Base-by-base conservation (phyloP, 2,329 filamentous ascomycete species). In the Hymenotorrendiella dingleyae region DNA sequence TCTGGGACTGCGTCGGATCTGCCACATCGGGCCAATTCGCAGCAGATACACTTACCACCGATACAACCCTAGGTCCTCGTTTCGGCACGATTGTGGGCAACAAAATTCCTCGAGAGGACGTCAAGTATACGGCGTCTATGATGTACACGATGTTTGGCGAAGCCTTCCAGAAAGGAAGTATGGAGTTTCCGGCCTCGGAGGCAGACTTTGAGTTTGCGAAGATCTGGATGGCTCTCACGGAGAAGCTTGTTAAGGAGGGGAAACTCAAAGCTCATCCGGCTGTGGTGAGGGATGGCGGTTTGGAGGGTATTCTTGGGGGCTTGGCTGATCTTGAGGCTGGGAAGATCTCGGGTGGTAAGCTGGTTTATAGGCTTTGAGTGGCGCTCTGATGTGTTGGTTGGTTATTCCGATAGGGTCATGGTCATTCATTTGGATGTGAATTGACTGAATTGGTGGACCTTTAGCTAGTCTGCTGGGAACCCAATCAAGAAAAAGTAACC, bases 1-100 rank as follows among this genome's bases (percentile, higher is more conserved):
- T 59, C 5, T 66, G 71, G 34, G 71, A 76, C 54, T 69, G 64
- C 43, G 69, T 73, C 41, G 54, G 60, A 20, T 6, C 34, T 16
- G 20, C 24, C 8, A 21, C 26, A 22, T 36, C 37, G n/a, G 35
- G 33, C 2, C 40, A 36, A 23, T 35, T 51, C 34, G 50, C 43
- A 14, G 43, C 22, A 1, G 39, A 47, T 2, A 46, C 46, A 2
- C 20, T 51, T 4, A 32, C 27, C 8, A 39, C 23, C 29, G 43
- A 46, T 12, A n/a, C 20, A 4, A n/a, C n/a, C n/a, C n/a, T n/a
- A n/a, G 17, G 19, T 16, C 21, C 23, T 8, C 30, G 30, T 12
- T 50, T 40, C 17, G 42, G 41, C 20, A 30, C 36, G 4, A 42
- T 50, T 30, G 35, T 45, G 4, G 1, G 1, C 4, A 43, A 32